Evolutionary conservation across 441 rosid genomes (phyloP).

Genomic region (Pelargonium myrrhifolium): DNA sequence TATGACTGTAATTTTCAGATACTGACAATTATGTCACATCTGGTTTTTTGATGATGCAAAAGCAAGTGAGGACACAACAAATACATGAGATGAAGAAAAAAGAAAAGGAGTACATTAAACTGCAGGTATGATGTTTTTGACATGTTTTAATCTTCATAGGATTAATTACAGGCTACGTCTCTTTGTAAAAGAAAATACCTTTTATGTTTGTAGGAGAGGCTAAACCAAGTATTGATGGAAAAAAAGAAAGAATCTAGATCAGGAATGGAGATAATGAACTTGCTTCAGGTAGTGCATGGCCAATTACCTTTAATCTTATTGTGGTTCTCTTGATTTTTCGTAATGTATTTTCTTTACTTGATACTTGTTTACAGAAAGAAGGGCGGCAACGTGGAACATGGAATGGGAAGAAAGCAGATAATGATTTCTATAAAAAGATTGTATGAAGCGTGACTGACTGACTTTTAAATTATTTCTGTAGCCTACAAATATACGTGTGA

Average conservation of each 20-base stretch:
- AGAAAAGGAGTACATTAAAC: constrained; percentile 90
- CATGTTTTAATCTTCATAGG: constrained; percentile 6
- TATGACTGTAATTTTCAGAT: constrained; percentile 6
- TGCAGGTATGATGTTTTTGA: constrained; percentile 52
- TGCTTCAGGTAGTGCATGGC: constrained; percentile 13
- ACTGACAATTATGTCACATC: constrained; percentile 15
- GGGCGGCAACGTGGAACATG: constrained; percentile 98
- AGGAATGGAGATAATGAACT: constrained; percentile 98
- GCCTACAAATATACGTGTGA: constrained; percentile 15
- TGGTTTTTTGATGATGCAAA: constrained; percentile 28
- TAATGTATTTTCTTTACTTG: constrained; percentile 14
- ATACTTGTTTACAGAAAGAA: constrained; percentile 60
- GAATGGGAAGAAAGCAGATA: constrained; percentile 96
- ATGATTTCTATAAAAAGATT: constrained; percentile 90
- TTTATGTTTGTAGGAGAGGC: constrained; percentile 56
- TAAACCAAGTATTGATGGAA: constrained; percentile 90
- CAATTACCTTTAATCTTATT: neutral
- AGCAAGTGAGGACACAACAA: constrained; percentile 98
- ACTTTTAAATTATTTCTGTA: neutral
- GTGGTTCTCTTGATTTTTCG: neutral
- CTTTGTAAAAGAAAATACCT: neutral
- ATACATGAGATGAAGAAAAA: constrained; percentile 97
- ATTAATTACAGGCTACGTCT: neutral
- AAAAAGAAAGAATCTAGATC: constrained; percentile 96
- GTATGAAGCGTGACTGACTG: constrained; percentile 35